Evolutionary conservation across 768 basidiomycete species (phyloP), one percentile per base, ranked within the genome.

Genomic region (Panus rudis): DNA sequence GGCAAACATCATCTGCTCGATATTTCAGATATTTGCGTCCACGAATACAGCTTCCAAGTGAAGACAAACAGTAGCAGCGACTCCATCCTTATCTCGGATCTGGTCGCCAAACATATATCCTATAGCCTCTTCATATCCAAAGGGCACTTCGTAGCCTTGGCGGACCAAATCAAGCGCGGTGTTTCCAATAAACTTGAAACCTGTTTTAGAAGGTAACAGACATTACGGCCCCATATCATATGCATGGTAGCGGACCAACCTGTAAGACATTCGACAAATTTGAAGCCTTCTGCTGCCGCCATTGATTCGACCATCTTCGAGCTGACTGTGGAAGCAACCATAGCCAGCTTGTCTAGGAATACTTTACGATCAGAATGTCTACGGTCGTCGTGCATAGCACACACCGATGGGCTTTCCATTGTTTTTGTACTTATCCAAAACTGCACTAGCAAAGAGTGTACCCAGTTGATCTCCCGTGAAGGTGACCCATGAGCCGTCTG

Each of bases 111-210:
- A 80, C 88, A 92, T 92, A 57, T 77, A 93, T 3, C 91, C 91
- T 42, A 93, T 92, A 1, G 92, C 91, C 63, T 93, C 91, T 56
- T 93, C 91, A 54, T 93, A 93, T 8, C 82, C 88, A 54, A 92
- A 92, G 0, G 75, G 77, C 8, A 64, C 63, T 31, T 81, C 74
- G 53, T 75, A 87, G 2, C 88, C 90, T 28, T 78, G 63, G 32
- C 64, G 57, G 12, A 73, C 79, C 13, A 92, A 72, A 39, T 69
- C 64, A 26, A 89, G 63, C 3, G 83, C 86, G 7, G 79, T 81
- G 55, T 92, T 93, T 6, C 91, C 91, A 39, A 93, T 90, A 56
- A 76, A 91, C 63, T 93, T 93, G 64, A 93, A 93, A 2, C 91
- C 90, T 81, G 53, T 28, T 38, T 28, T 23, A 26, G 44, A 38